These are phyloP conservation scores for Danielia oregonensis DNA, from an alignment of 805 yeast species.

Conservation along the genomic window DNA sequence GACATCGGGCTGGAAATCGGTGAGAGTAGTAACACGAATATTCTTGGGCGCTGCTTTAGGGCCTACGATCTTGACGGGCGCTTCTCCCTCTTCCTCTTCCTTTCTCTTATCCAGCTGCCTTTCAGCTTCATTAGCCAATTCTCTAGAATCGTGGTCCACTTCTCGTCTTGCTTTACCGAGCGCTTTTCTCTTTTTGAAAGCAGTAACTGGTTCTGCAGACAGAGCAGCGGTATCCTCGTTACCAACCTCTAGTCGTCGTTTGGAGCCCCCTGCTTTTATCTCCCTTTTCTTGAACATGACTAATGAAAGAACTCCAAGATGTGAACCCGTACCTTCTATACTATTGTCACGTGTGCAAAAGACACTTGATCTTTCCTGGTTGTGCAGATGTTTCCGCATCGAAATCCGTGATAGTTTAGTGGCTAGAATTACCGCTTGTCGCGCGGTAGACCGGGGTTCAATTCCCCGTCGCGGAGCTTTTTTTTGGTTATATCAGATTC, in stretches of 20 bases:
- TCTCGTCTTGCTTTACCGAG: neutral
- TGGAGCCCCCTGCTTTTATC: slow-evolving; percentile 4
- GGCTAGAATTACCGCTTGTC: slow-evolving; percentile 22
- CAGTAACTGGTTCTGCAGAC: neutral
- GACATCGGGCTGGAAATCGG: slow-evolving; percentile 89
- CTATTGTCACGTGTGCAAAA: too few species aligned
- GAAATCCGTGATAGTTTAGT: slow-evolving; percentile 18
- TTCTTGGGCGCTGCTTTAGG: slow-evolving; percentile 32
- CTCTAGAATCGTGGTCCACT: neutral
- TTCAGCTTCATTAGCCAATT: neutral
- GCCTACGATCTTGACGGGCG: slow-evolving; percentile 7
- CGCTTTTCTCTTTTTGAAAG: neutral
- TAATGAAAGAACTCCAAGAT: neutral
- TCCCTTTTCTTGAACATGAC: slow-evolving; percentile 16
- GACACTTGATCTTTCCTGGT: too few species aligned
- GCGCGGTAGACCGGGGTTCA: slow-evolving; percentile 23
- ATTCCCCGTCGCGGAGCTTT: slow-evolving; percentile 19
- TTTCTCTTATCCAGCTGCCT: neutral
- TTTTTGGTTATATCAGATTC: neutral
- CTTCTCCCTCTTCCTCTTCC: slow-evolving; percentile 3
- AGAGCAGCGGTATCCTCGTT: neutral
- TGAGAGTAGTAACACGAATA: slow-evolving; percentile 61
- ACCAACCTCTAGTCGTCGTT: too few species aligned
- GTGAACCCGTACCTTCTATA: slow-evolving; percentile 9
- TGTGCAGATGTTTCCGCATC: too few species aligned